A percentile compares a stretch with the other conserved stretches of the same genome.
Evolutionary conservation across 108 stramenopile species (phyloP).

Genomic region (Pseudonitzschia delicatissima): DNA sequence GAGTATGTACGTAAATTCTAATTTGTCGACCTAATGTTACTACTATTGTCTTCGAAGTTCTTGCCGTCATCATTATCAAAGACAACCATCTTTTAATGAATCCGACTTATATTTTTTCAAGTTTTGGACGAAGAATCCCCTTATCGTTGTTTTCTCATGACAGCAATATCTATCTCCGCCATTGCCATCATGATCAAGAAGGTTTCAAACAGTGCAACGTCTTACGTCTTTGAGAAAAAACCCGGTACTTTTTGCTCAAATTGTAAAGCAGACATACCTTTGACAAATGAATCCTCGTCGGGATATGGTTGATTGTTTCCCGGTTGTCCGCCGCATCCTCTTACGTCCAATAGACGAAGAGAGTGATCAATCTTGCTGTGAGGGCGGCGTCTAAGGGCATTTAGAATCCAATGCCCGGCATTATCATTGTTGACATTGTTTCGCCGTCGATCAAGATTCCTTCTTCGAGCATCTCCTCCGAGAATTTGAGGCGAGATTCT

Average conservation of each 20-base stretch:
- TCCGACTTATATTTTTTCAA: too few relatives aligned
- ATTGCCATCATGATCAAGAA: too few relatives aligned
- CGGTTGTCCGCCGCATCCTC: slow-evolving; percentile 34
- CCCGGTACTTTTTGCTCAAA: slow-evolving; percentile 43
- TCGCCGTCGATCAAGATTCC: neutral
- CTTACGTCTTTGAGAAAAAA: slow-evolving; percentile 32
- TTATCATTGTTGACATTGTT: neutral
- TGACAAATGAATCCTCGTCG: slow-evolving; percentile 34
- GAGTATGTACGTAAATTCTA: too few relatives aligned
- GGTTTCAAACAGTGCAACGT: neutral
- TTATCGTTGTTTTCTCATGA: too few relatives aligned
- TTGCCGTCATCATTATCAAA: too few relatives aligned
- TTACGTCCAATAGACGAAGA: slow-evolving; percentile 41
- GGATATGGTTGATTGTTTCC: slow-evolving; percentile 9
- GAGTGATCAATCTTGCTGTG: slow-evolving; percentile 11
- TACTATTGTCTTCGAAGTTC: too few relatives aligned
- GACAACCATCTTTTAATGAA: too few relatives aligned
- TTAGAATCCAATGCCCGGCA: slow-evolving; percentile 36
- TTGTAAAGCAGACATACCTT: slow-evolving; percentile 33
- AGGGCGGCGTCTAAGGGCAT: slow-evolving; percentile 27
- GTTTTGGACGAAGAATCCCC: too few relatives aligned
- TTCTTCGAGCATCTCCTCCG: neutral
- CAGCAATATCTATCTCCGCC: too few relatives aligned
- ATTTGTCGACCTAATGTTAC: too few relatives aligned
- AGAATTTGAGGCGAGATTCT: neutral